These are phyloP conservation scores for Phlebiopsis flavidoalba DNA, from an alignment of 768 basidiomycete species.

Conservation along the genomic window DNA sequence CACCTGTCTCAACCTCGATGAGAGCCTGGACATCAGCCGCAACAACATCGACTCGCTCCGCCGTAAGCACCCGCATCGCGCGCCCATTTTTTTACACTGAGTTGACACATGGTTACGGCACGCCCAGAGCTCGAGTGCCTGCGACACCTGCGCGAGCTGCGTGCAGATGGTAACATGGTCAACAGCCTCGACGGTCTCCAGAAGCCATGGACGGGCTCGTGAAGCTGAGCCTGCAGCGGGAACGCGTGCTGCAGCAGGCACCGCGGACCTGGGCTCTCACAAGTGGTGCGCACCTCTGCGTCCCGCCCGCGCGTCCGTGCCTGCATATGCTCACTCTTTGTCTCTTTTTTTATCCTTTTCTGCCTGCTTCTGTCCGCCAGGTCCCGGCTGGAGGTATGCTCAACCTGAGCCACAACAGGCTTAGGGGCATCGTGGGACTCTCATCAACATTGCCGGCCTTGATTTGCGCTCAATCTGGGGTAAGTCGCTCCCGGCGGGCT, in stretches of 20 bases:
- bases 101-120: background rate
- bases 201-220: slow-evolving; percentile 73
- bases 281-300: slow-evolving; percentile 55
- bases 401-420: slow-evolving; percentile 72
- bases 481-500: slow-evolving; percentile 37
- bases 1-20: slow-evolving; percentile 81
- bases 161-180: slow-evolving; percentile 85
- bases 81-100: slow-evolving; percentile 3
- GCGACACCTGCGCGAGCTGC: slow-evolving; percentile 81
- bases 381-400: slow-evolving; percentile 70
- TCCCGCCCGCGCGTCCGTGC: background rate
- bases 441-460: slow-evolving; percentile 51
- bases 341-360: slow-evolving; percentile 6
- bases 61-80: slow-evolving; percentile 49
- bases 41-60: slow-evolving; percentile 86
- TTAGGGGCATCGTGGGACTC: slow-evolving; percentile 56
- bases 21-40: slow-evolving; percentile 84
- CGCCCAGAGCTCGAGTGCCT: slow-evolving; percentile 76
- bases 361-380: slow-evolving; percentile 20
- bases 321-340: background rate
- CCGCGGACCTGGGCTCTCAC: slow-evolving; percentile 52
- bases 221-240: slow-evolving; percentile 75
- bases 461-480: slow-evolving; percentile 78
- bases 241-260: slow-evolving; percentile 59
- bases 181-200: slow-evolving; percentile 69